Conservation (phyloP, 2,329 filamentous ascomycete genomes). For the Stenocarpella maydis region DNA sequence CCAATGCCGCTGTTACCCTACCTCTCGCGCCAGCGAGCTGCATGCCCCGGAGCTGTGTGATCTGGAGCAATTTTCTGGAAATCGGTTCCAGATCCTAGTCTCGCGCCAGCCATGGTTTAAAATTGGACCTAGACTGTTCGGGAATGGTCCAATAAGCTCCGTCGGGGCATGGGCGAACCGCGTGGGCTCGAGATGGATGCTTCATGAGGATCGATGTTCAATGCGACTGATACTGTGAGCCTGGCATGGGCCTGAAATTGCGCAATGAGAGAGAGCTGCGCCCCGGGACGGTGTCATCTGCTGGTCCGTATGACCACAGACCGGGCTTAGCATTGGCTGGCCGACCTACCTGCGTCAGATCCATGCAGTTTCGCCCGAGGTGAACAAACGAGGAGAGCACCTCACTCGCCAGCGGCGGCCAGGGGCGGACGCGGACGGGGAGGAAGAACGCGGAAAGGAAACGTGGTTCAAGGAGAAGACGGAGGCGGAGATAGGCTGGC, state of each 20-base stretch:
- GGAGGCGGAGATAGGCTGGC: constrained; percentile 26
- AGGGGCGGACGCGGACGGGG: constrained; percentile 17
- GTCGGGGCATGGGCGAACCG: constrained; percentile 14
- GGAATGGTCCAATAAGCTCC: constrained; percentile 30
- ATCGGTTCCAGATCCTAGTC: constrained; percentile 34
- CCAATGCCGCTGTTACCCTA: constrained; percentile 25
- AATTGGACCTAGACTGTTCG: constrained; percentile 29
- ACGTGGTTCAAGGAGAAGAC: constrained; percentile 13
- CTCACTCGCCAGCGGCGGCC: constrained; percentile 33
- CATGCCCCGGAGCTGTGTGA: constrained; percentile 19
- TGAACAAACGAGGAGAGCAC: constrained; percentile 25
- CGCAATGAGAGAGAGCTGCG: constrained; percentile 19
- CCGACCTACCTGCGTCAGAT: constrained; percentile 28
- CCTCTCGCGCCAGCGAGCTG: constrained; percentile 12
- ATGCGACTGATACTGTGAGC: constrained; percentile 26
- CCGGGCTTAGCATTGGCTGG: constrained; percentile 34
- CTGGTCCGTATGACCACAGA: constrained; percentile 32
- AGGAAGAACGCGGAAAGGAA: constrained; percentile 17
- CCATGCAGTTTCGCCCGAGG: constrained; percentile 32
- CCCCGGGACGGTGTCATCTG: constrained; percentile 29
- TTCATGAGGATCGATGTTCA: constrained; percentile 17
- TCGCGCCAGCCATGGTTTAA: constrained; percentile 31
- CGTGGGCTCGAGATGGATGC: constrained; percentile 25
- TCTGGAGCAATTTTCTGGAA: constrained; percentile 31
- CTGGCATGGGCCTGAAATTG: constrained; percentile 28